Base-by-base conservation (phyloP, 129 eudicot genomes). In the Tagetes patula region DNA sequence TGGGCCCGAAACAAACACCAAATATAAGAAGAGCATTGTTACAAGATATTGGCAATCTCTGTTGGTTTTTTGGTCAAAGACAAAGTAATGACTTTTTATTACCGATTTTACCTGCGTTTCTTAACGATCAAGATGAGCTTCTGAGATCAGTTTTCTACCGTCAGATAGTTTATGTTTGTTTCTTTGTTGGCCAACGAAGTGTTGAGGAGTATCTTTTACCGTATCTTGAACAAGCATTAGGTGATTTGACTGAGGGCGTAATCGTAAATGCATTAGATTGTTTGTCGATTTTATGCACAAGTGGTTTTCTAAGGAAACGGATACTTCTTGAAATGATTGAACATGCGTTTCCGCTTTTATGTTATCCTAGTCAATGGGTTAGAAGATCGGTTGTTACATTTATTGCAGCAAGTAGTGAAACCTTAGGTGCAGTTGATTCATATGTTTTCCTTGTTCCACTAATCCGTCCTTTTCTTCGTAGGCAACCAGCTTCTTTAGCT, bases 1-100 rank as follows among this genome's bases (percentile, higher is more conserved):
- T 94, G 98, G 97, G 98, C 11, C 97, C 98, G 8, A 94, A 90
- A 77, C 98, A 94, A 83, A 87, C 97, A 30, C 98, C 97, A 6
- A 90, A 94, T 84, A 94, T 94, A 34, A 83, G 97, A 77, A 90
- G 98, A 76, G 98, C 97, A 6, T 95, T 90, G 39, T 77, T 94
- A 79, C 91, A 86, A 81, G 97, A 94, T 78, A 81, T 94, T 27
- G 96, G 97, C 34, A 85, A 88, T 78, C 86, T 94, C 65, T 94
- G 97, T 71, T 94, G 96, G 90, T 94, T 94, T 77, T 90, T 94
- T 50, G 98, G 98, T 54, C 98, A 90, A 77, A 90, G 86, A 67
- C 98, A 88, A 64, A 88, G 98, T 63, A 94, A 94, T 47, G 97
- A 90, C 68, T 83, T 90, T 73, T 75, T 94, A 77, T 83, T 94